phyloP scores from a whole-genome alignment of 352 stramenopile species.

The Pythium sukuiense region DNA sequence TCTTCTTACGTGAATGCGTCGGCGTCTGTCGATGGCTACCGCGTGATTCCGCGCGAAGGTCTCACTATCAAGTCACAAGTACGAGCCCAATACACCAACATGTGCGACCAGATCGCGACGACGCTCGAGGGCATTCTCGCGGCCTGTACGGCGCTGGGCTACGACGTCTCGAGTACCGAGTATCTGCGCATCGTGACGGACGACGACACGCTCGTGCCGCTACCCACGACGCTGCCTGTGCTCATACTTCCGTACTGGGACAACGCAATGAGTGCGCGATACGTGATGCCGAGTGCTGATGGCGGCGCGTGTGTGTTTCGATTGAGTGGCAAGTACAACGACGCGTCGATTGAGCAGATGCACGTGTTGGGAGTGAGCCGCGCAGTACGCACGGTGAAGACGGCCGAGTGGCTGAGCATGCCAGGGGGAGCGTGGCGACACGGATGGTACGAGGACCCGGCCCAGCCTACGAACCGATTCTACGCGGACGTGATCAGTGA shows the following conservation, averaged over 20 bases:
- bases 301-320: slow-evolving; percentile 47
- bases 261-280: slow-evolving; percentile 30
- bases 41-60: slow-evolving; percentile 16
- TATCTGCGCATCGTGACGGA: slow-evolving; percentile 30
- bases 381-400: slow-evolving; percentile 31
- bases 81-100: slow-evolving; percentile 16
- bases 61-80: not conserved
- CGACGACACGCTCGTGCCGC: slow-evolving; percentile 27
- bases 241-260: slow-evolving; percentile 52
- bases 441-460: slow-evolving; percentile 41
- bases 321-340: slow-evolving; percentile 34
- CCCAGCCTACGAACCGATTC: slow-evolving; percentile 11
- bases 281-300: slow-evolving; percentile 34
- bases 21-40: slow-evolving; percentile 10
- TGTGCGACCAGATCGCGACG: slow-evolving; percentile 21
- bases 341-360: slow-evolving; percentile 17
- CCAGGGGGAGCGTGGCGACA: slow-evolving; percentile 36
- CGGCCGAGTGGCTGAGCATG: slow-evolving; percentile 36
- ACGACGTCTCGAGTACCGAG: slow-evolving; percentile 26
- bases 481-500: slow-evolving; percentile 41
- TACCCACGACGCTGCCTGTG: slow-evolving; percentile 38
- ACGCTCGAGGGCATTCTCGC: slow-evolving; percentile 20
- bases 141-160: slow-evolving; percentile 21
- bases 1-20: not conserved
- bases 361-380: slow-evolving; percentile 29